Evolutionary conservation across 208 protist genomes (phyloP).

Genomic region (Blastocrithidia nonstop): DNA sequence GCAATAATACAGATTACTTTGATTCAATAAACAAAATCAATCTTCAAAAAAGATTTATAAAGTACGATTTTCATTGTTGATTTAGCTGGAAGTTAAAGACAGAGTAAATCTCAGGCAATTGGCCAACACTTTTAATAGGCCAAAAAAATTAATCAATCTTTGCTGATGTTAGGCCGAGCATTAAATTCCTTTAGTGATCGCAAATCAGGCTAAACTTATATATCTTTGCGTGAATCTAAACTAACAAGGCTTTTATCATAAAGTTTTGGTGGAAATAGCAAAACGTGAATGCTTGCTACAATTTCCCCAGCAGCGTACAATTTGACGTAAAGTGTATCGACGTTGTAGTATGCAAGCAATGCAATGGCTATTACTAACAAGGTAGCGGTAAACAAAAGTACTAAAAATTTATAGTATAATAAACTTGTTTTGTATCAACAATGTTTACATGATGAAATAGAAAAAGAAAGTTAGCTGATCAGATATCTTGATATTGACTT

Average conservation of each 20-base stretch:
- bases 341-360: constrained; percentile 60
- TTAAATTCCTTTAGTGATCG: constrained; percentile 72
- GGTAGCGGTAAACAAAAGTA: constrained; percentile 37
- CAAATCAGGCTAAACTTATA: constrained; percentile 37
- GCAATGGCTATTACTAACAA: constrained; percentile 71
- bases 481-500: no score
- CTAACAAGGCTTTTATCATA: constrained; percentile 80
- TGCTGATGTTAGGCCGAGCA: constrained; percentile 75
- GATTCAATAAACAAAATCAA: constrained; percentile 35
- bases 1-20: constrained; percentile 73
- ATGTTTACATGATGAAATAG: no score
- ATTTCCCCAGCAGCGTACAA: constrained; percentile 59
- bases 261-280: constrained; percentile 86
- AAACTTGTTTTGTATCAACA: no score
- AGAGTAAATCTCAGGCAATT: constrained; percentile 64
- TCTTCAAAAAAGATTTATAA: constrained; percentile 26
- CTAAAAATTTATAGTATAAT: constrained; percentile 54
- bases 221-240: constrained; percentile 80
- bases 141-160: constrained; percentile 81
- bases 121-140: constrained; percentile 75
- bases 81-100: constrained; percentile 68
- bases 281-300: constrained; percentile 87
- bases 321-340: constrained; percentile 47
- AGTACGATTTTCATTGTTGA: constrained; percentile 66
- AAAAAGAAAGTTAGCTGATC: no score